A percentile compares a stretch with the other conserved stretches of the same genome.
Conservation (phyloP, 352 stramenopile species). For the Globisporangium rhizosaccharum region DNA sequence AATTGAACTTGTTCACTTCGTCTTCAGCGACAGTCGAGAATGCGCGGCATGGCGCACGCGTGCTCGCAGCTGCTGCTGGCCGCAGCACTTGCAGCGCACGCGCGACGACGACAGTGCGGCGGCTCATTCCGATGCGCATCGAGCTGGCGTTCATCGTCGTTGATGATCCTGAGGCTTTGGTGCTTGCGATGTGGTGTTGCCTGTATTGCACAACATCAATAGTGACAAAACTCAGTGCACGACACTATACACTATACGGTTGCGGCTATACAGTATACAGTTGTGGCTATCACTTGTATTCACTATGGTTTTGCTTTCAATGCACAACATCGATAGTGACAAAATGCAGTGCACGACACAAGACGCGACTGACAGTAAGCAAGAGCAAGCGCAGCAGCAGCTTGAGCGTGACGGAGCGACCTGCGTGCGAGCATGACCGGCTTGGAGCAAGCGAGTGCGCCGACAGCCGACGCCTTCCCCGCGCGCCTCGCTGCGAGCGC, state of each 20-base stretch:
- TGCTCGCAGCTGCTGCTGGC: background rate
- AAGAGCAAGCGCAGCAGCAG: background rate
- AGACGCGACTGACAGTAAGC: background rate
- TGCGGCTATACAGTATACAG: too few relatives aligned
- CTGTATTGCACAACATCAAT: background rate
- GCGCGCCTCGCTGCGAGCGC: background rate
- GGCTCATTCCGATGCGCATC: too few relatives aligned
- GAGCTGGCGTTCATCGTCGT: too few relatives aligned
- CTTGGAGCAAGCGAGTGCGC: constrained; percentile 7
- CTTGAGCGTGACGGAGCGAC: background rate
- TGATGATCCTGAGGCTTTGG: too few relatives aligned
- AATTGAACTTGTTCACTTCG: constrained; percentile 82
- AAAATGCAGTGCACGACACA: background rate
- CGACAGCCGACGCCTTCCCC: background rate
- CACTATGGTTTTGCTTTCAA: background rate
- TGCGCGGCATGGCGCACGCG: background rate
- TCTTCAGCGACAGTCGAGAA: constrained; percentile 68
- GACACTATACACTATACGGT: background rate
- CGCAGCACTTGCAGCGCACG: background rate
- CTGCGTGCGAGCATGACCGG: constrained; percentile 9
- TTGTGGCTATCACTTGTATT: background rate
- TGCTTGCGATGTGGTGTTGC: too few relatives aligned
- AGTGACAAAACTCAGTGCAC: background rate
- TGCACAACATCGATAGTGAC: background rate
- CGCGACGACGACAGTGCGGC: background rate